These are phyloP conservation scores for Oryza australiensis DNA, from an alignment of 176 grass and related monocot species.

Conservation along the genomic window DNA sequence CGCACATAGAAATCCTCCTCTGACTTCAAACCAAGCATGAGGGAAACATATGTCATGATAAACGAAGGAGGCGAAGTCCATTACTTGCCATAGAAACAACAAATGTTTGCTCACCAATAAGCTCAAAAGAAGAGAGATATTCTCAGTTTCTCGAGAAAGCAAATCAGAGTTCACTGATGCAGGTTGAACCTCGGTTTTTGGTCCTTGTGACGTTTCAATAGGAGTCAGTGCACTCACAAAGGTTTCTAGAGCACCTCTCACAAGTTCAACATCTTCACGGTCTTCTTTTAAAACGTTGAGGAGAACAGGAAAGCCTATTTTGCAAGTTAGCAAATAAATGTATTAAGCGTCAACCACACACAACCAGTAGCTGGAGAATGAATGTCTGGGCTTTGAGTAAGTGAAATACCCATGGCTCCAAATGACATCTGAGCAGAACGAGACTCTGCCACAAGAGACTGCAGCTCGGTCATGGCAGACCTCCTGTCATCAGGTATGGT, in stretches of 20 bases:
- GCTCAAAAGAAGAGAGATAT: constrained; percentile 87
- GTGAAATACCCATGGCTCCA: constrained; percentile 75
- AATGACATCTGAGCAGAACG: constrained; percentile 90
- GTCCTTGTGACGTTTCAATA: constrained; percentile 63
- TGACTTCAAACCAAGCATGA: constrained; percentile 60
- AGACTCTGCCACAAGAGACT: constrained; percentile 84
- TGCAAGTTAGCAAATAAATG: constrained; percentile 4
- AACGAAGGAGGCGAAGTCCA: constrained; percentile 14
- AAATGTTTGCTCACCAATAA: constrained; percentile 65
- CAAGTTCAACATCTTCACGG: constrained; percentile 88
- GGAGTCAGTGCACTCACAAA: constrained; percentile 78
- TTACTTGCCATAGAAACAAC: constrained; percentile 17
- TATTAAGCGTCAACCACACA: background rate
- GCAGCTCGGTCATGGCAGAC: constrained; percentile 83
- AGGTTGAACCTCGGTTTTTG: constrained; percentile 81
- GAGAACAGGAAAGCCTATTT: constrained; percentile 72
- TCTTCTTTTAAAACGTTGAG: constrained; percentile 90
- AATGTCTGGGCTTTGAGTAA: background rate
- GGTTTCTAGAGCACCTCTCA: constrained; percentile 89
- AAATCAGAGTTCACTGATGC: constrained; percentile 86
- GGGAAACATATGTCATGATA: background rate
- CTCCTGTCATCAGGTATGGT: constrained; percentile 79
- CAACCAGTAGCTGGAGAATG: background rate
- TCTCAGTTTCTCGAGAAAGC: constrained; percentile 92
- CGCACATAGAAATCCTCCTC: constrained; percentile 99